Evolutionary conservation across 768 basidiomycete genomes (phyloP).

Genomic region (Calocera viscosa): DNA sequence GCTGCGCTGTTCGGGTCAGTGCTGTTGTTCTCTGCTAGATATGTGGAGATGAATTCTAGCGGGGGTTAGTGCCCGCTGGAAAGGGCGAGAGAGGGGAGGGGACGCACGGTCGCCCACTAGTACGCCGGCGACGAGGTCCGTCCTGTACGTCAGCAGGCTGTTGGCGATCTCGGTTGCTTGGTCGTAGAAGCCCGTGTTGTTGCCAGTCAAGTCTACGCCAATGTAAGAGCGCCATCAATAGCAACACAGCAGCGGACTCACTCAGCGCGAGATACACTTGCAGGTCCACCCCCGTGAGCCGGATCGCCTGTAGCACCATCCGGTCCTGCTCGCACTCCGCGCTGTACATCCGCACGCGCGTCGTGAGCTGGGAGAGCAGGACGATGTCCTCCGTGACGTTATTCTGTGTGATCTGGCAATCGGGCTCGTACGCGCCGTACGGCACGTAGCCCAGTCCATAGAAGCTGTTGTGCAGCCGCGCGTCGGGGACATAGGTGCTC

Average conservation of each 20-base stretch:
- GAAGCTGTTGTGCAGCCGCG: background rate
- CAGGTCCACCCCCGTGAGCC: background rate
- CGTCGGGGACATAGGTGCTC: background rate
- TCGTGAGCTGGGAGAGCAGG: background rate
- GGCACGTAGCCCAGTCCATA: conserved; percentile 11
- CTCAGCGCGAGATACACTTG: background rate
- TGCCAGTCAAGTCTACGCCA: background rate
- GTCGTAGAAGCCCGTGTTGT: background rate
- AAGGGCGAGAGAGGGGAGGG: background rate
- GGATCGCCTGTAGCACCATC: background rate
- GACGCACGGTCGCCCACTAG: background rate
- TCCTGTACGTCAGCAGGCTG: background rate
- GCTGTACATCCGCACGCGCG: background rate
- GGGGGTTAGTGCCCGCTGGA: background rate
- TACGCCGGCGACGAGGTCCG: background rate
- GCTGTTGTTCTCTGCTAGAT: background rate
- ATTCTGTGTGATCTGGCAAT: conserved; percentile 9
- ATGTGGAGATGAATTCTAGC: background rate
- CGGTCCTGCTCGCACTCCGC: conserved; percentile 7
- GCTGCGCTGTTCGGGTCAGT: background rate
- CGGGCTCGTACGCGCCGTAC: conserved; percentile 9
- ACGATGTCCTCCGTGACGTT: conserved; percentile 4
- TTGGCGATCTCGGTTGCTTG: background rate
- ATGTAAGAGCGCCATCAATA: background rate
- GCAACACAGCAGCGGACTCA: background rate